These are phyloP conservation scores for Aspergillus sp. DNA, from an alignment of 2,329 filamentous ascomycete genomes.

Conservation along the genomic window DNA sequence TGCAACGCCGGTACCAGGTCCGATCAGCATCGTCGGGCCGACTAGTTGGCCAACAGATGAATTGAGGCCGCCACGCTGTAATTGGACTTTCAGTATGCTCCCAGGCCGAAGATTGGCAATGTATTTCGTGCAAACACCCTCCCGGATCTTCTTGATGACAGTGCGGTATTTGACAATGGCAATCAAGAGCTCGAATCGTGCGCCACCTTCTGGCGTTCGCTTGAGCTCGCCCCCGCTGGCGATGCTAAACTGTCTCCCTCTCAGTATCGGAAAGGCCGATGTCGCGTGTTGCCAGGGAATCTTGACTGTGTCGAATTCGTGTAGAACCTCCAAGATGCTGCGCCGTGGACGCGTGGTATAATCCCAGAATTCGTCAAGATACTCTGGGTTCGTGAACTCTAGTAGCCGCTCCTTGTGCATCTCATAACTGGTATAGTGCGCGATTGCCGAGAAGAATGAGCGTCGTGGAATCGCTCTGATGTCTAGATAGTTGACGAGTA, in stretches of 20 bases:
- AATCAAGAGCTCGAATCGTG: conserved; percentile 72
- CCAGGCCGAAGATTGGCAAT: conserved; percentile 66
- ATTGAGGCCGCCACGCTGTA: conserved; percentile 59
- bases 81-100: conserved; percentile 63
- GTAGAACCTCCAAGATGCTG: conserved; percentile 87
- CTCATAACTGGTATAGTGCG: conserved; percentile 72
- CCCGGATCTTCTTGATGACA: conserved; percentile 78
- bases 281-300: conserved; percentile 76
- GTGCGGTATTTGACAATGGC: conserved; percentile 93
- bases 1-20: conserved; percentile 84
- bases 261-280: conserved; percentile 76
- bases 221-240: conserved; percentile 69
- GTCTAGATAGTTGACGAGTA: conserved; percentile 84
- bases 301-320: conserved; percentile 84
- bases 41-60: conserved; percentile 52
- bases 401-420: conserved; percentile 79
- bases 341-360: conserved; percentile 90
- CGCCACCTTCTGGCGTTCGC: conserved; percentile 40
- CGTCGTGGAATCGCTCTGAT: conserved; percentile 87
- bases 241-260: conserved; percentile 93
- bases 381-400: conserved; percentile 80
- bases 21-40: conserved; percentile 74
- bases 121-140: conserved; percentile 90
- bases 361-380: conserved; percentile 90
- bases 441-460: conserved; percentile 79